These are phyloP conservation scores for Pontederia crassipes DNA, from an alignment of 176 grass and related monocot genomes.

Conservation along the genomic window DNA sequence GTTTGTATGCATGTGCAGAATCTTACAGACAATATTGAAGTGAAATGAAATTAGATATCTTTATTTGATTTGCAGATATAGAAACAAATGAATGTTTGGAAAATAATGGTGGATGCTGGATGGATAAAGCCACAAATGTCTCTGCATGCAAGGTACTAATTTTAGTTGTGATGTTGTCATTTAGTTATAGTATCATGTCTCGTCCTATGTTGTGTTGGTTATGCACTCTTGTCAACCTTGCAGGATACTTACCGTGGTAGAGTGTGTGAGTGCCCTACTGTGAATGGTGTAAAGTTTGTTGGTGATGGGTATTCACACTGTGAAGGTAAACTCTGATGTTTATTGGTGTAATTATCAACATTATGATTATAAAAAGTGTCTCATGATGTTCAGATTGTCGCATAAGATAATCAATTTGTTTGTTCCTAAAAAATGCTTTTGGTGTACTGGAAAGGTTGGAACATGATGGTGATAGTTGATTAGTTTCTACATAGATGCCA, in stretches of 20 bases:
- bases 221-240: neutral
- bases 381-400: too few relatives aligned
- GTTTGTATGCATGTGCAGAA: neutral
- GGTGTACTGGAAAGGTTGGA: too few relatives aligned
- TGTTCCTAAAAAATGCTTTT: neutral
- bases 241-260: conserved; percentile 92
- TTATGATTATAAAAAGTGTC: neutral
- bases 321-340: conserved; percentile 49
- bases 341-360: conserved; percentile 3
- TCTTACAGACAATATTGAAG: neutral
- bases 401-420: neutral
- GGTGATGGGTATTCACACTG: conserved; percentile 94
- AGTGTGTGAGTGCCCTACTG: conserved; percentile 73
- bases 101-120: conserved; percentile 94
- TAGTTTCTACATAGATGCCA: too few relatives aligned
- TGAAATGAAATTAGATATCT: neutral
- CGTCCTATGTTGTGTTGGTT: neutral
- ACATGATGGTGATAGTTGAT: too few relatives aligned
- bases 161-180: conserved; percentile 9
- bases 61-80: conserved; percentile 39
- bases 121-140: conserved; percentile 74
- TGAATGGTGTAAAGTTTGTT: conserved; percentile 74
- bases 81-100: conserved; percentile 97
- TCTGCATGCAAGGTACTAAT: conserved; percentile 86
- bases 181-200: neutral